phyloP scores from a whole-genome alignment of 768 basidiomycete species.

The Collybiopsis confluens region DNA sequence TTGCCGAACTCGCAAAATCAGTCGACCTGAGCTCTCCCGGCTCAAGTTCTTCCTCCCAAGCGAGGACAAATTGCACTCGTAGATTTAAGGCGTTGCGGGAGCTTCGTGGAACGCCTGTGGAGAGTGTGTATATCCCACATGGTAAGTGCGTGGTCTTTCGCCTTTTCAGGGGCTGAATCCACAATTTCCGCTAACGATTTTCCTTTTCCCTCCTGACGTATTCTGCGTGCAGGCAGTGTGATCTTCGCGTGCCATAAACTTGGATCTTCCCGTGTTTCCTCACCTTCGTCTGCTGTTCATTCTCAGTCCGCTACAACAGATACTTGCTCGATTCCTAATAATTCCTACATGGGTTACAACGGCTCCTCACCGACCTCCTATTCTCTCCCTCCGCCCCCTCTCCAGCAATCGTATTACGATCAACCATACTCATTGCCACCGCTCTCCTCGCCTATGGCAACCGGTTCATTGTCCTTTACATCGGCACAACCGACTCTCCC shows the following conservation, averaged over 20 bases:
- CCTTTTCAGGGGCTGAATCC: conserved; percentile 12
- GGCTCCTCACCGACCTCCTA: conserved; percentile 23
- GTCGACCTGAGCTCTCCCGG: conserved; percentile 18
- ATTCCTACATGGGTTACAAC: conserved; percentile 39
- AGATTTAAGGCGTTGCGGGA: conserved; percentile 72
- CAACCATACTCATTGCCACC: conserved; percentile 37
- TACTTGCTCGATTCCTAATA: conserved; percentile 29
- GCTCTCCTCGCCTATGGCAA: conserved; percentile 29
- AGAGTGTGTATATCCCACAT: conserved; percentile 89
- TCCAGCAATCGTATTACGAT: conserved; percentile 36
- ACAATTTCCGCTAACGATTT: neutral
- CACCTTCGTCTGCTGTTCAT: conserved; percentile 11
- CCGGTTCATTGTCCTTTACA: conserved; percentile 20
- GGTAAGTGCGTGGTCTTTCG: conserved; percentile 43
- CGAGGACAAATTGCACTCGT: conserved; percentile 84
- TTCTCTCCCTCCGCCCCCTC: conserved; percentile 5
- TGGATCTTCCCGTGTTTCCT: conserved; percentile 32
- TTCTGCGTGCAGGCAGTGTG: conserved; percentile 44
- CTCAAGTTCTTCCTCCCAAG: conserved; percentile 36
- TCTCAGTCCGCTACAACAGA: conserved; percentile 12
- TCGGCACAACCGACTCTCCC: conserved; percentile 22
- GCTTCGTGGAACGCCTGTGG: conserved; percentile 65
- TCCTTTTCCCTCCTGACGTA: conserved; percentile 8
- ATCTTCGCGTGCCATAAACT: conserved; percentile 76
- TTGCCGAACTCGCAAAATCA: conserved; percentile 25